phyloP scores from a whole-genome alignment of 2,329 filamentous ascomycete species.

The Biscogniauxia sp. region DNA sequence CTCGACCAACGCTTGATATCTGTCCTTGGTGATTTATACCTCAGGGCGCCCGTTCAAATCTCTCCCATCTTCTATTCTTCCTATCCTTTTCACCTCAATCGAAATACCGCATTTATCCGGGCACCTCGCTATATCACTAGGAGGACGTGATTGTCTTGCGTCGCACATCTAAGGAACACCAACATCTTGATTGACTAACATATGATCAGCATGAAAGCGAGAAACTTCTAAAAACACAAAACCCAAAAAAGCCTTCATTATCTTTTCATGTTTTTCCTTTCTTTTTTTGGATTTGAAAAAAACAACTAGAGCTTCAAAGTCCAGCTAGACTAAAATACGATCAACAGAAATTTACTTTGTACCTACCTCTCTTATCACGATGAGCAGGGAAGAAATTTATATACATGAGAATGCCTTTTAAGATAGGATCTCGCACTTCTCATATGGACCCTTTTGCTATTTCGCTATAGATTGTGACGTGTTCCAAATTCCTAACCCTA shows the following conservation, averaged over 20 bases:
- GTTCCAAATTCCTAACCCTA: too few relatives aligned
- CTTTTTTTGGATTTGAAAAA: not conserved
- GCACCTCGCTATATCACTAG: not conserved
- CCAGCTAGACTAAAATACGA: not conserved
- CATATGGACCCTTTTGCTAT: not conserved
- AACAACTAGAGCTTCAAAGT: not conserved
- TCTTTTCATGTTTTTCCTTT: conserved; percentile 1
- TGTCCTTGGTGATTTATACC: conserved; percentile 1
- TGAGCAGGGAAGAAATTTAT: conserved; percentile 8
- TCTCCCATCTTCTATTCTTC: conserved; percentile 1
- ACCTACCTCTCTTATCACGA: not conserved
- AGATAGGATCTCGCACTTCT: not conserved
- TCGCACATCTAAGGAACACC: not conserved
- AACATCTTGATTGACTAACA: not conserved
- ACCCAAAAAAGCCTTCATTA: not conserved
- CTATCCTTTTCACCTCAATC: not conserved
- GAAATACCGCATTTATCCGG: not conserved
- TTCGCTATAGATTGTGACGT: not conserved
- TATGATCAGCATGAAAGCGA: not conserved
- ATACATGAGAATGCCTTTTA: not conserved
- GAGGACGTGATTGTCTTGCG: not conserved
- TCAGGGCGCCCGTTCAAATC: not conserved
- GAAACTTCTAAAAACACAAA: too few relatives aligned
- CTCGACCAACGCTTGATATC: not conserved
- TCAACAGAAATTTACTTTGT: not conserved